Base-by-base conservation (phyloP, 73 alveolate species). In the Breviolum minutum region DNA sequence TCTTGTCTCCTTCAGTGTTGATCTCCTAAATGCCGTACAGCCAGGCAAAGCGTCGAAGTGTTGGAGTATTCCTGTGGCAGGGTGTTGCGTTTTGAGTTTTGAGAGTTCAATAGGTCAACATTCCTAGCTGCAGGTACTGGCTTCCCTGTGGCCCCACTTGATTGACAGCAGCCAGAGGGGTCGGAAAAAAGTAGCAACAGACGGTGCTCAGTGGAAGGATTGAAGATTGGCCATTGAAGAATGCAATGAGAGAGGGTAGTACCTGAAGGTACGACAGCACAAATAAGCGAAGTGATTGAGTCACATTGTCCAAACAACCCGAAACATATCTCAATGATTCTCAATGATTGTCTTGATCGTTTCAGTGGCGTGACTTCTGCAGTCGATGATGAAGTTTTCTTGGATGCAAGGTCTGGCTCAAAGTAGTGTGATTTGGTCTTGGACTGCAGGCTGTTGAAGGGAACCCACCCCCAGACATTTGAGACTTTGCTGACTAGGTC, bases 1-100 rank as follows among this genome's bases (percentile, higher is more conserved):
- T 63, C 63, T 89, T 7, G 87, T 63, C 64, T 64, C 97, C n/a
- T 54, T 70, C 69, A 20, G 62, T 5, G 88, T 54, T 19, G 83
- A 90, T 71, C 87, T 90, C 30, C 66, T 90, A 60, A 76, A 90
- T 16, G 88, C 81, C 16, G 97, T 90, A 24, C 97, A 90, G 87
- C 97, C 97, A 69, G 97, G 97, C 12, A 13, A 40, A 40, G 54
- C 54, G 54, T 40, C 30, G 9, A 4, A 20, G 26, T 1, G 54
- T 2, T 60, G 82, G 82, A 73, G 29, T 73, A 40, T 73, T 73
- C 19, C 82, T 16, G 40, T 73, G 82, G 82, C 24, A 73, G 54
- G 54, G 24, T 73, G 30, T 8, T 19, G 12, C 17, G 82, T 73
- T 73, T 7, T 73, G 60, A 20, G 82, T 73, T 73, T 7, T 73